phyloP scores from a whole-genome alignment of 2,329 filamentous ascomycete genomes.

The Arthroderma sp. region DNA sequence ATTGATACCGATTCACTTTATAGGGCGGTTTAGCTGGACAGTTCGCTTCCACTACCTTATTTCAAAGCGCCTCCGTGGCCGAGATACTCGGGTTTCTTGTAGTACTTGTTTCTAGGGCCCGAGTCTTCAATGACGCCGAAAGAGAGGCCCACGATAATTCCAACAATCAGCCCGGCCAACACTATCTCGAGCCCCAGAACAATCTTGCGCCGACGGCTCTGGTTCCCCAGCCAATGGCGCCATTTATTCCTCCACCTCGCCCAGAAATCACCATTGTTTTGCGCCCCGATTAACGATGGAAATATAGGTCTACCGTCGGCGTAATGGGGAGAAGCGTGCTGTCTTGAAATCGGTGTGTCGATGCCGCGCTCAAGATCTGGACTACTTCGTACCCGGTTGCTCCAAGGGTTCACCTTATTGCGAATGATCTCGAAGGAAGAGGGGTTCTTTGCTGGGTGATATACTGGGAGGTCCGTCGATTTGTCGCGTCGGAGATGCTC shows the following conservation, averaged over 20 bases:
- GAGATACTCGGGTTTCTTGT: no score
- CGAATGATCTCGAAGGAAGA: background rate
- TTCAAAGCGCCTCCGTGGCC: no score
- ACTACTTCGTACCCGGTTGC: background rate
- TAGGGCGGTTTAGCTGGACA: no score
- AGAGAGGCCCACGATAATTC: conserved; percentile 1
- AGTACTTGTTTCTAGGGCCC: no score
- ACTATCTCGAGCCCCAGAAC: conserved; percentile 1
- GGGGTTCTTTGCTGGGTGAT: background rate
- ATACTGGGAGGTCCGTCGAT: no score
- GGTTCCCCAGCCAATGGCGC: background rate
- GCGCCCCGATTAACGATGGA: background rate
- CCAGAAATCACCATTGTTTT: background rate
- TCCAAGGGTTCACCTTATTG: background rate
- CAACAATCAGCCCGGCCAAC: conserved; percentile 4
- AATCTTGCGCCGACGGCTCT: conserved; percentile 1
- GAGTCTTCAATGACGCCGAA: background rate
- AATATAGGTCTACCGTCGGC: background rate
- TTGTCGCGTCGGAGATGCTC: background rate
- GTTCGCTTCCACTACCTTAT: no score
- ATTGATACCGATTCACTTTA: no score
- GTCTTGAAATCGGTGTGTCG: background rate
- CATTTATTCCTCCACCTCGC: background rate
- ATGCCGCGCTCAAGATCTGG: conserved; percentile 1
- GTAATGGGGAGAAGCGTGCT: no score